phyloP scores from a whole-genome alignment of 495 filamentous ascomycete species.

The Lepidopterella palustris region DNA sequence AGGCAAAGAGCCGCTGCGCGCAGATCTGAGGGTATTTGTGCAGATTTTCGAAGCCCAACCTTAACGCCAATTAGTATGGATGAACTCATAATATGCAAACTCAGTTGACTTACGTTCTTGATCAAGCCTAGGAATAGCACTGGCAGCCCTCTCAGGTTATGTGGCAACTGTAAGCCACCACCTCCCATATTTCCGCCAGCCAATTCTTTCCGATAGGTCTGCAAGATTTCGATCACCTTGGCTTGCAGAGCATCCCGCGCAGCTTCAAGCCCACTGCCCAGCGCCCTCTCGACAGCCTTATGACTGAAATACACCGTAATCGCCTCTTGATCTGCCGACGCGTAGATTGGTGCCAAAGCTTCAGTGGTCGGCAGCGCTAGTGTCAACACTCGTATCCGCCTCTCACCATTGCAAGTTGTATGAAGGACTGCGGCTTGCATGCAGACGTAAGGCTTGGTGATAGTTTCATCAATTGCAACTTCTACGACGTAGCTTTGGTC shows the following conservation, averaged over 20 bases:
- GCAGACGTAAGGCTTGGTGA: constrained; percentile 90
- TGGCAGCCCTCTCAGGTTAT: constrained; percentile 80
- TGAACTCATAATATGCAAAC: background rate
- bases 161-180: constrained; percentile 84
- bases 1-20: constrained; percentile 87
- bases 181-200: constrained; percentile 91
- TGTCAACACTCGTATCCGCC: constrained; percentile 90
- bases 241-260: constrained; percentile 83
- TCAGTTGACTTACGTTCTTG: constrained; percentile 65
- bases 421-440: constrained; percentile 96
- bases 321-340: constrained; percentile 87
- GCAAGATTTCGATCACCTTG: constrained; percentile 86
- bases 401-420: constrained; percentile 95
- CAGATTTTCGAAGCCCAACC: constrained; percentile 89
- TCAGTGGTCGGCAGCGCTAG: constrained; percentile 88
- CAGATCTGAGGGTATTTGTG: constrained; percentile 94
- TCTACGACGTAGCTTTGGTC: constrained; percentile 99
- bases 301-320: constrained; percentile 93
- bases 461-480: constrained; percentile 91
- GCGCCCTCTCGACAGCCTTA: constrained; percentile 88
- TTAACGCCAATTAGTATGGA: constrained; percentile 36
- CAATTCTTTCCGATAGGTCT: constrained; percentile 94
- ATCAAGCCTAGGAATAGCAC: constrained; percentile 89
- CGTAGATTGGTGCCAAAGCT: constrained; percentile 83
- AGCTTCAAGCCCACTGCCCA: constrained; percentile 80